Conservation (phyloP, 2,329 filamentous ascomycete species). For the Pleomassaria siparia region DNA sequence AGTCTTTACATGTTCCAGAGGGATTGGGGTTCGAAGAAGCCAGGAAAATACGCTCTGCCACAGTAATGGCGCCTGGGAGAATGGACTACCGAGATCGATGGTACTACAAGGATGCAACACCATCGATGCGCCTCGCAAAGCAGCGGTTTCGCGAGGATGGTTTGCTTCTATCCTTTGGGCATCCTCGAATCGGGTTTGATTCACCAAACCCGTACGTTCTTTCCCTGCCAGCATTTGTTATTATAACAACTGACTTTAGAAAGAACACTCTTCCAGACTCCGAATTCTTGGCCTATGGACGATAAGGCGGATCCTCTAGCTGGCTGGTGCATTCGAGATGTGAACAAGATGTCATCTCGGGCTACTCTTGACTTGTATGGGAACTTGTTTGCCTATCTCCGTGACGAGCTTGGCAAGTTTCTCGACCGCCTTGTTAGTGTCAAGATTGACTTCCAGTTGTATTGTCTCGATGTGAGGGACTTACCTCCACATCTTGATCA, state of each 20-base stretch:
- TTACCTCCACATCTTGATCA: neutral
- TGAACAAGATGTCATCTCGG: neutral
- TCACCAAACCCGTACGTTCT: conserved; percentile 5
- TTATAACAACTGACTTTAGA: neutral
- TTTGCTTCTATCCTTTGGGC: conserved; percentile 5
- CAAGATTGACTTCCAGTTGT: neutral
- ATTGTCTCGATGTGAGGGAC: neutral
- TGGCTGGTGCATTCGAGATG: conserved; percentile 4
- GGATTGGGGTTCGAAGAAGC: neutral
- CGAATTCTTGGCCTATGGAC: conserved; percentile 3
- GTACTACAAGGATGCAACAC: conserved; percentile 6
- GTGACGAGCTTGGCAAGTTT: conserved; percentile 30
- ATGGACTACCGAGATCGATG: conserved; percentile 4
- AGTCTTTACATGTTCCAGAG: conserved; percentile 1
- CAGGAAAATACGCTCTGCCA: neutral
- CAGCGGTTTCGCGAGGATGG: conserved; percentile 5
- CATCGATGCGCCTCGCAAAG: conserved; percentile 5
- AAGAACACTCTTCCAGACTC: conserved; percentile 5
- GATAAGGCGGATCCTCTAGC: conserved; percentile 3
- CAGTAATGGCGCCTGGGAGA: conserved; percentile 4
- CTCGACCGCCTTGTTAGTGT: conserved; percentile 2
- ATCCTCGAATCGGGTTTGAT: conserved; percentile 1
- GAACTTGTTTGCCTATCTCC: conserved; percentile 4
- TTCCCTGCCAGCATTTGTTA: neutral
- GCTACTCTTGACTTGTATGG: conserved; percentile 4